Evolutionary conservation across 345 rosid genomes (phyloP), one percentile per base, ranked within the genome.

Genomic region (Camelina neglecta): DNA sequence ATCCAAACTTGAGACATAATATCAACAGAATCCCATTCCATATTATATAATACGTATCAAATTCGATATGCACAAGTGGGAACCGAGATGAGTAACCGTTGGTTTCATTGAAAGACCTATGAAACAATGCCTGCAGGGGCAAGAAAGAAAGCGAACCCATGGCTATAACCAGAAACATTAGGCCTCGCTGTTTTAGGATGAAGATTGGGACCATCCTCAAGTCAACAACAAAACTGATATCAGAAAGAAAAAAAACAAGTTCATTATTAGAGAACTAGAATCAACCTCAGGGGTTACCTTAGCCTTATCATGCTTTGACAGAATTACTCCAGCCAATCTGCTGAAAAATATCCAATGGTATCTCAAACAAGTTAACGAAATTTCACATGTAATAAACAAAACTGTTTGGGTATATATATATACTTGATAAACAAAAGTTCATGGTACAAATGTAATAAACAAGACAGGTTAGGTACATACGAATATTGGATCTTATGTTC

Each of bases 1-100:
- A 80, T 81, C 15, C 84, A 85, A 4, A 82, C 84, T 41, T 80
- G 87, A 58, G 60, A 67, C 2, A 6, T 54, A 60, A 69, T 39
- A 2, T 7, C 42, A 8, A 20, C 12, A 15, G 85, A 84, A 81
- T 85, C 88, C 87, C 79, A 72, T 6, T 41, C 70, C 8, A 38
- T 18, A 18, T 18, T 18, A 18, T 18, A 18, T 49, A 13, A 15
- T 4, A 69, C 0, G 81, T 68, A 15, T 85, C 88, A 6, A 85
- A 85, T 21, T 85, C 84, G n/a, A 82, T 42, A 21, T 54, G 65
- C 29, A 85, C 76, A 2, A 81, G 74, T 1, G 70, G 78, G 55
- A 69, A 78, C 1, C 45, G 20, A 33, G 81, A 61, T 1, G 73
- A 60, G 50, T 55, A 68, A 0, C 26, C 9, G 53, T 70, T 38